Percentiles rank a stretch among this genome's conserved stretches.
phyloP scores from a whole-genome alignment of 2,329 filamentous ascomycete species.

The Aspergillus persii region DNA sequence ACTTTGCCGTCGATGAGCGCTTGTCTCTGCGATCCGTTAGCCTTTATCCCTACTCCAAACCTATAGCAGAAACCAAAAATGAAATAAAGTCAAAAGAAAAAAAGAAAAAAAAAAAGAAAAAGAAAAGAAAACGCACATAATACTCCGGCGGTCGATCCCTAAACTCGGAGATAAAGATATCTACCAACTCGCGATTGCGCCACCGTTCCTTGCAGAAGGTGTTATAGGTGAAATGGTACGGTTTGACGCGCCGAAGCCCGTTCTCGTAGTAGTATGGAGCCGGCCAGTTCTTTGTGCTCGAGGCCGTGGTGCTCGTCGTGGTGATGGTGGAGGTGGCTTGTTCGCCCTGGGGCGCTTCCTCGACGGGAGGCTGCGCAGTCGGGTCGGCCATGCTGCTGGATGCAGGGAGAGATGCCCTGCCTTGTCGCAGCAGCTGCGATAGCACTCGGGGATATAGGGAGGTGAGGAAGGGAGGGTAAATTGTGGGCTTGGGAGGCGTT shows the following conservation, averaged over 20 bases:
- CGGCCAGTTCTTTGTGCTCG: slow-evolving; percentile 2
- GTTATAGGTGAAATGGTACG: slow-evolving; percentile 93
- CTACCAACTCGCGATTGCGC: slow-evolving; percentile 75
- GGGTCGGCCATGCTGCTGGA: neutral
- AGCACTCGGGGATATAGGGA: neutral
- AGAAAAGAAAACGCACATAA: slow-evolving; percentile 59
- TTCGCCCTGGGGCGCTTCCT: neutral
- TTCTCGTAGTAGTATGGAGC: slow-evolving; percentile 78
- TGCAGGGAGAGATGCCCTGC: neutral
- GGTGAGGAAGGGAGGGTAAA: neutral
- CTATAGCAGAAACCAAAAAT: no score
- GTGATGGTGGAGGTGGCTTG: neutral
- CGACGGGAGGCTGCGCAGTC: neutral
- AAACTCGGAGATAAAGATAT: slow-evolving; percentile 90
- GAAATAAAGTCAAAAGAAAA: neutral
- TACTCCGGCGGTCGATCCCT: slow-evolving; percentile 82
- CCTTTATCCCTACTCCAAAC: neutral
- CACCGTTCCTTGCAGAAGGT: slow-evolving; percentile 93
- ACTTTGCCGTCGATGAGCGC: slow-evolving; percentile 81
- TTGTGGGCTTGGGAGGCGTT: neutral
- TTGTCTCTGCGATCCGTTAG: slow-evolving; percentile 50
- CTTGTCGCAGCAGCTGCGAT: neutral
- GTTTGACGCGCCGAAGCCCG: slow-evolving; percentile 76
- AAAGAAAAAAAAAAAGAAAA: neutral
- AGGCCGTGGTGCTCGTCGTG: neutral